These are phyloP conservation scores for Solanum medicagineum DNA, from an alignment of 257 asterid species.

Conservation along the genomic window DNA sequence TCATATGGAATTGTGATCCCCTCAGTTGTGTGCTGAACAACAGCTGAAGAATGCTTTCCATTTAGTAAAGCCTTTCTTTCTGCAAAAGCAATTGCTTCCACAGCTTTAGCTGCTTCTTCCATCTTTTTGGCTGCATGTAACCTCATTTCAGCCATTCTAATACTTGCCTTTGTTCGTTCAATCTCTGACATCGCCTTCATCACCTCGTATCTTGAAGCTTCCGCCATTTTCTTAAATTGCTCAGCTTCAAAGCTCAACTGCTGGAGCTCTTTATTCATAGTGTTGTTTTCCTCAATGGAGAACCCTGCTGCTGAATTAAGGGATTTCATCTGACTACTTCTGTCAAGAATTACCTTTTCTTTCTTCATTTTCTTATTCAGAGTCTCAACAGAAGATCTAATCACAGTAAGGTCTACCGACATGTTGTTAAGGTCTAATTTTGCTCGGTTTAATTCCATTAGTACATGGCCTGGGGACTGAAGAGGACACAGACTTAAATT, in stretches of 20 bases:
- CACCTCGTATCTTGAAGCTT: conserved; percentile 82
- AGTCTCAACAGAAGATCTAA: conserved; percentile 75
- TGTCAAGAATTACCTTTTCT: conserved; percentile 25
- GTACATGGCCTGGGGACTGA: conserved; percentile 39
- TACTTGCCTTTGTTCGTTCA: conserved; percentile 65
- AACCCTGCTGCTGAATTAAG: neutral
- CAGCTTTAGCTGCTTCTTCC: conserved; percentile 90
- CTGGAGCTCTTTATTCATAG: conserved; percentile 3
- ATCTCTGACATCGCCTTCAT: conserved; percentile 84
- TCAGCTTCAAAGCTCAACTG: conserved; percentile 47
- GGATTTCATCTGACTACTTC: conserved; percentile 6
- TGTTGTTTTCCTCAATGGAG: conserved; percentile 1
- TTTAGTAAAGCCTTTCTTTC: conserved; percentile 18
- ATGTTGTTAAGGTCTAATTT: conserved; percentile 56
- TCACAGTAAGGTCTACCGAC: conserved; percentile 55
- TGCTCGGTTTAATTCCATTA: conserved; percentile 56
- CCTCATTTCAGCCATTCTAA: conserved; percentile 88
- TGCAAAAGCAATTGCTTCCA: conserved; percentile 59
- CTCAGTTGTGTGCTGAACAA: conserved; percentile 7
- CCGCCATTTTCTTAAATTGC: conserved; percentile 81
- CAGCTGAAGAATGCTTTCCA: conserved; percentile 3
- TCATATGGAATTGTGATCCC: conserved; percentile 61
- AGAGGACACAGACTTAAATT: conserved; percentile 15
- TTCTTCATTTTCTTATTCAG: conserved; percentile 47
- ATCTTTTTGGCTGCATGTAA: conserved; percentile 78